These are phyloP conservation scores for Pseudevernia furfuracea DNA, from an alignment of 495 filamentous ascomycete species.

Conservation along the genomic window DNA sequence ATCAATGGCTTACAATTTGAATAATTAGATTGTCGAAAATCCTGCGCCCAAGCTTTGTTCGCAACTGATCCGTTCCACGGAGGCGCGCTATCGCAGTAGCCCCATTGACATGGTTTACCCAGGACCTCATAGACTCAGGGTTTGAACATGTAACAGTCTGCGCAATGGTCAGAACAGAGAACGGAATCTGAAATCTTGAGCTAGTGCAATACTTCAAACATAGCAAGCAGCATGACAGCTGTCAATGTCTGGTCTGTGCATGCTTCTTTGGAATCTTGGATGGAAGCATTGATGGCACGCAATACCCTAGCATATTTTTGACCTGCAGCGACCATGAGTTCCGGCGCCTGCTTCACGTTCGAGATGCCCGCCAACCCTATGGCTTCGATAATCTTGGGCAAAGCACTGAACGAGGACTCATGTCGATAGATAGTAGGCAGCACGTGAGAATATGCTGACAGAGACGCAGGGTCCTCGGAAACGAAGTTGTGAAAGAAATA, in stretches of 20 bases:
- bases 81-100: conserved; percentile 47
- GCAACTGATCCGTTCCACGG: conserved; percentile 43
- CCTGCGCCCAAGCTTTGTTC: conserved; percentile 38
- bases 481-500: conserved; percentile 34
- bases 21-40: conserved; percentile 47
- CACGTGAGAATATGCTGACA: conserved; percentile 27
- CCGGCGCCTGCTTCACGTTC: conserved; percentile 32
- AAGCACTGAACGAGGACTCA: conserved; percentile 28
- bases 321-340: conserved; percentile 36
- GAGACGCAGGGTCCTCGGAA: neutral
- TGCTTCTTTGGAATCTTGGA: conserved; percentile 46
- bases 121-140: conserved; percentile 33
- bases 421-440: conserved; percentile 16
- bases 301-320: conserved; percentile 44
- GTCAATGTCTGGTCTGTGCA: conserved; percentile 56
- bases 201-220: conserved; percentile 29
- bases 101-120: conserved; percentile 48
- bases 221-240: conserved; percentile 50
- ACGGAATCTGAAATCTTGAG: neutral
- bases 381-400: conserved; percentile 41
- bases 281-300: conserved; percentile 44
- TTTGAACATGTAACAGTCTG: conserved; percentile 10
- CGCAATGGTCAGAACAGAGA: neutral
- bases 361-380: conserved; percentile 46
- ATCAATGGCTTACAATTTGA: conserved; percentile 38